Conservation (phyloP, 2,329 filamentous ascomycete species). For the Aspergillus awamori region DNA sequence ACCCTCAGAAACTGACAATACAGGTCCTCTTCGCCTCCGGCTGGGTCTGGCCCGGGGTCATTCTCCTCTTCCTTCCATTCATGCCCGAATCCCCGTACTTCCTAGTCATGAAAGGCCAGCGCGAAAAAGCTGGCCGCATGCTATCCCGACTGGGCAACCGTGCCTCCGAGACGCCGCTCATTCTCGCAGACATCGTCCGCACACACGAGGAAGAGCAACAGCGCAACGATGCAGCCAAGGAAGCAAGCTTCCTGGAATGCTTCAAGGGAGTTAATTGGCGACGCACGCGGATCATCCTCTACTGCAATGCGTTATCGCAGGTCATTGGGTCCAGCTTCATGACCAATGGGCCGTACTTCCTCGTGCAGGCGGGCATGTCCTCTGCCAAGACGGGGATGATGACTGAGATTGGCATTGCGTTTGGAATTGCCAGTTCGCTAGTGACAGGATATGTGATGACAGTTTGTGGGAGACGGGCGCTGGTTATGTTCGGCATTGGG, state of each 20-base stretch:
- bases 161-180: not conserved
- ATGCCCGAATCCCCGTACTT: constrained; percentile 8
- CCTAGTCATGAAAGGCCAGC: not conserved
- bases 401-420: constrained; percentile 3
- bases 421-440: not conserved
- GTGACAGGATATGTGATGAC: not conserved
- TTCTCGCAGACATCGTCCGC: not conserved
- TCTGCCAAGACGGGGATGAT: constrained; percentile 1
- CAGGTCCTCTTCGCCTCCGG: constrained; percentile 11
- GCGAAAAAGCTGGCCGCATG: not conserved
- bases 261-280: constrained; percentile 7
- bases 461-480: not conserved
- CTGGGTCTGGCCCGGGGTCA: constrained; percentile 7
- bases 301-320: constrained; percentile 3
- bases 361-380: constrained; percentile 5
- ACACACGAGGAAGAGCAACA: not conserved
- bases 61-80: not conserved
- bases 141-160: not conserved
- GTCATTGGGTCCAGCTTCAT: constrained; percentile 5
- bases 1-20: not conserved
- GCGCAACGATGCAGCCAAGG: not conserved
- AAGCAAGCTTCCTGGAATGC: not conserved
- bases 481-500: constrained; percentile 5
- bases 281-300: constrained; percentile 12
- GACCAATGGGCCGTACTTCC: constrained; percentile 7